Base-by-base conservation (phyloP, 768 basidiomycete species). In the Suillus subalutaceus region DNA sequence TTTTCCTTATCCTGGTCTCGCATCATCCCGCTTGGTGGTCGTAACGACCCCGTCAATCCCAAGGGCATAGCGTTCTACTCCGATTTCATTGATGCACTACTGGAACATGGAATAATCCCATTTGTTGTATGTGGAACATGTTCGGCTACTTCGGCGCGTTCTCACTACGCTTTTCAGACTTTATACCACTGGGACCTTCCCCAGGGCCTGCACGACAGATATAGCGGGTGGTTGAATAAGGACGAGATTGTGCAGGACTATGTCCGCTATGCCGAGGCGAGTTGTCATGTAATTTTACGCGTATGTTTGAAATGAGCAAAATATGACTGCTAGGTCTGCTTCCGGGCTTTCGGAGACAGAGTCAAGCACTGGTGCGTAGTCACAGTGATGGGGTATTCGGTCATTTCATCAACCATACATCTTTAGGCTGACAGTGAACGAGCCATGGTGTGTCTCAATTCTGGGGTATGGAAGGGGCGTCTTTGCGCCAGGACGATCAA, bases 111-210 rank as follows among this genome's bases (percentile, higher is more conserved):
- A 4, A 91, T 92, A 72, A 83, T 80, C 2, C 89, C 89, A 9
- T 91, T 91, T 69, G 86, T 89, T 62, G 89, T 88, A 70, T 52
- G 86, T 83, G 48, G 52, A 59, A 48, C 12, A 23, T 62, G 3
- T 8, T 0, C 35, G 26, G 32, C 43, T 43, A 40, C 56, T 67
- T 20, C 60, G 23, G 65, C 63, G 12, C 8, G 30, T 58, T 38
- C 66, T 53, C 35, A 16, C 8, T 30, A 16, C 5, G 35, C 63
- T 32, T 40, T 10, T 12, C 67, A 90, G 88, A 91, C 88, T 0
- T 76, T 91, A 43, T 90, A 90, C 72, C 90, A 89, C 74, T 93
- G 91, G 92, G 91, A 93, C 72, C 83, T 92, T 12, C 92, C 92
- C 12, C 88, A 90, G 72, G 87, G 78, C 26, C 83, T 94, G 46